Evolutionary conservation across 1,284 basidiomycete genomes (phyloP), one percentile per base, ranked within the genome.

Genomic region (Pyrrhoderma lamaoense): DNA sequence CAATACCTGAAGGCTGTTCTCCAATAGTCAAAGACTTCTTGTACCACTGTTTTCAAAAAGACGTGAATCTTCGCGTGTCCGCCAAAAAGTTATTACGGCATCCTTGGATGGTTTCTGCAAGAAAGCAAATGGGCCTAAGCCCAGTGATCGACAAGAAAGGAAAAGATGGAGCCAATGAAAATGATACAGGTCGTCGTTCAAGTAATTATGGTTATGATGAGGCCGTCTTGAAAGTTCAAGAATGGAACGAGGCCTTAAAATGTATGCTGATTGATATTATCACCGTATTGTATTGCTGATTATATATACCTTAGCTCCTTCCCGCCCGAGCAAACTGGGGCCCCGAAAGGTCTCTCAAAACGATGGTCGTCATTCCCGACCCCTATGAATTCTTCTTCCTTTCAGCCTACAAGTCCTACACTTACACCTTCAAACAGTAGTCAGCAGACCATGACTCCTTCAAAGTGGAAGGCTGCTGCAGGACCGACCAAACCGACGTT

Each of bases 1-100:
- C 92, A 5, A 87, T 99, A 59, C 95, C 95, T 0, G 93, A 97
- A 56, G 91, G 93, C 39, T 90, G 91, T 1, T 94, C 91, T 9
- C 82, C 91, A 47, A 86, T 95, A 55, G 94, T 96, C 59, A 92
- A 95, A 62, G 93, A 98, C 67, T 99, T 98, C 62, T 74, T 99
- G 8, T 87, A 92, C 58, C 93, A 97, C 59, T 98, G 95, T 65
- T 99, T 99, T 68, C 95, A 98, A 71, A 98, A 98, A 67, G 95
- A 98, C 64, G 84, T 83, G 58, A 96, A 97, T 65, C 73, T 99
- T 39, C 85, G 95, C 19, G 86, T 98, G 58, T 88, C 89, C 0
- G 95, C 95, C 2, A 90, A 89, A 69, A 97, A 97, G 68, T 75
- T 99, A 7, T 73, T 96, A 27, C 79, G 79, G 59, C 95, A 99